Percentiles rank a stretch among this genome's conserved stretches.
Evolutionary conservation across 305 asterid genomes (phyloP).

Genomic region (Plantago lanceolata): DNA sequence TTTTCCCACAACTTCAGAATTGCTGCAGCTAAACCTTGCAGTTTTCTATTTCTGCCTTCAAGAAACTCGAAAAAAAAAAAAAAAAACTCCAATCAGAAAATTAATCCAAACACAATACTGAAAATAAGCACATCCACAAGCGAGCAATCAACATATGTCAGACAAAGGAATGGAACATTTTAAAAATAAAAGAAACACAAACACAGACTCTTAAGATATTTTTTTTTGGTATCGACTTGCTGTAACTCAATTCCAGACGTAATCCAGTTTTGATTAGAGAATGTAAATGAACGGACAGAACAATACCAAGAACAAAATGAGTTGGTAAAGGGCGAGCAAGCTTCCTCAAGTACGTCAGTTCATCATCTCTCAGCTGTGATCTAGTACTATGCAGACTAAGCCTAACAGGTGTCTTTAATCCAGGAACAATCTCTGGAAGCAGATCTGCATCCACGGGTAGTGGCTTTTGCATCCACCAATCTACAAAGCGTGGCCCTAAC

Average conservation of each 20-base stretch:
- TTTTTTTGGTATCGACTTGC: too few species aligned
- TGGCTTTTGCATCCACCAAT: conserved; percentile 95
- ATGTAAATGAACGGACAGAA: conserved; percentile 18
- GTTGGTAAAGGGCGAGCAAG: conserved; percentile 78
- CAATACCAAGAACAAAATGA: conserved; percentile 91
- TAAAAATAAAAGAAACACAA: conserved; percentile 5
- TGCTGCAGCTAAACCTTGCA: conserved; percentile 87
- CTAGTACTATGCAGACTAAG: conserved; percentile 62
- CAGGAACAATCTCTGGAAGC: conserved; percentile 80
- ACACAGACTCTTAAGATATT: too few species aligned
- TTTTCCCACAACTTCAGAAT: conserved; percentile 85
- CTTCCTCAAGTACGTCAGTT: conserved; percentile 79
- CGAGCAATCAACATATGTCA: conserved; percentile 17
- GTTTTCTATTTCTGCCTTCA: conserved; percentile 83
- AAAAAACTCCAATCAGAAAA: conserved; percentile 19
- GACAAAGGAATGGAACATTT: conserved; percentile 15
- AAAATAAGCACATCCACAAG: conserved; percentile 18
- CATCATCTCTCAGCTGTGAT: conserved; percentile 67
- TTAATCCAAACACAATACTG: conserved; percentile 16
- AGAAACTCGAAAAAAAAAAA: conserved; percentile 30
- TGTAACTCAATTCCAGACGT: not conserved
- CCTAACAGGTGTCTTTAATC: conserved; percentile 67
- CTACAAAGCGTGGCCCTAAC: conserved; percentile 89
- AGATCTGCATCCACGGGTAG: conserved; percentile 90
- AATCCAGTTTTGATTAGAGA: not conserved